Evolutionary conservation across 2,329 filamentous ascomycete genomes (phyloP).

Genomic region (Phialophora macrospora): DNA sequence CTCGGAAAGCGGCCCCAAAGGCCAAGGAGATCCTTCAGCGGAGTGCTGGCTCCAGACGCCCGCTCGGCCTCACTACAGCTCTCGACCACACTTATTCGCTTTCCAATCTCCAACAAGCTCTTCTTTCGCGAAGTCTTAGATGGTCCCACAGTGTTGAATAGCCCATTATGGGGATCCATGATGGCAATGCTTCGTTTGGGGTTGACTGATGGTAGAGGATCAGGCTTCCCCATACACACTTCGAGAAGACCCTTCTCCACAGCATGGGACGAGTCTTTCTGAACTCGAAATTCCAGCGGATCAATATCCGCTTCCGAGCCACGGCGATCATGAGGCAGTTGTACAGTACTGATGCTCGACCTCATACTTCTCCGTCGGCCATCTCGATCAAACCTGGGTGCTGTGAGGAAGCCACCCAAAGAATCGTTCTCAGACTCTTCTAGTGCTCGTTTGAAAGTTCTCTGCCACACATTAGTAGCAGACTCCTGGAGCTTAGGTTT

Average conservation of each 20-base stretch:
- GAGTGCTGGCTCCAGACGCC: slow-evolving; percentile 22
- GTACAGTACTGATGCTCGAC: slow-evolving; percentile 24
- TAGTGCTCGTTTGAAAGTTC: slow-evolving; percentile 24
- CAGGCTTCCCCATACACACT: slow-evolving; percentile 20
- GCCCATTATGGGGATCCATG: neutral
- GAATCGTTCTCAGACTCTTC: slow-evolving; percentile 24
- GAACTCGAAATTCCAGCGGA: neutral
- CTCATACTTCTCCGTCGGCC: slow-evolving; percentile 28
- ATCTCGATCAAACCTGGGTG: slow-evolving; percentile 33
- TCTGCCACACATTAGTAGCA: slow-evolving; percentile 31
- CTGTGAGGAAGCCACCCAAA: slow-evolving; percentile 28
- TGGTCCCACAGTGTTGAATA: neutral
- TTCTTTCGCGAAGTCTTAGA: slow-evolving; percentile 26
- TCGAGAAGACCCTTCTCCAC: slow-evolving; percentile 5
- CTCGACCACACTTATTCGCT: slow-evolving; percentile 21
- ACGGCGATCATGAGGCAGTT: neutral
- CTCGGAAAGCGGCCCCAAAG: slow-evolving; percentile 39
- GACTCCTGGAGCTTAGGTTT: slow-evolving; percentile 17
- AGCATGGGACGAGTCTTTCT: neutral
- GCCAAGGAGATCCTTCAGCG: slow-evolving; percentile 32
- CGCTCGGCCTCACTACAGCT: slow-evolving; percentile 5
- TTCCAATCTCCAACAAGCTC: slow-evolving; percentile 28
- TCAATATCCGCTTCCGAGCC: slow-evolving; percentile 3
- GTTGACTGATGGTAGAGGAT: slow-evolving; percentile 8
- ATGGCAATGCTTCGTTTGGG: slow-evolving; percentile 12